These are phyloP conservation scores for Hypocrella siamensis DNA, from an alignment of 2,329 filamentous ascomycete species.

Conservation along the genomic window DNA sequence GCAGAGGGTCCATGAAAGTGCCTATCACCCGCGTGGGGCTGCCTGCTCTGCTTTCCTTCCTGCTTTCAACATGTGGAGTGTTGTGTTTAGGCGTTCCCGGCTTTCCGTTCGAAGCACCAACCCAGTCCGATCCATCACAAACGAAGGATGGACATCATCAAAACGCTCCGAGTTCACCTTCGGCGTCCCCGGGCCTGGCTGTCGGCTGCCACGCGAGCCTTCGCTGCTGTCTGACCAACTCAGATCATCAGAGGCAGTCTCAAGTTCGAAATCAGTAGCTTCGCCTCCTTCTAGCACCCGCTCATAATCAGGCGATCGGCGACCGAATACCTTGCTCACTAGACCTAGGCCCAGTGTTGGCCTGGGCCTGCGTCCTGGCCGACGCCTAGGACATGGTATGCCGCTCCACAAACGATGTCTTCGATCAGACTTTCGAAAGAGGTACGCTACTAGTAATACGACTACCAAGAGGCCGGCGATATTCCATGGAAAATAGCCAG, in stretches of 20 bases:
- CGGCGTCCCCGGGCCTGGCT: conserved; percentile 54
- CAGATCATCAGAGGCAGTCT: conserved; percentile 47
- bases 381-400: conserved; percentile 13
- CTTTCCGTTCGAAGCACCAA: conserved; percentile 74
- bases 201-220: conserved; percentile 36
- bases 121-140: conserved; percentile 50
- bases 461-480: neutral
- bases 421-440: conserved; percentile 68
- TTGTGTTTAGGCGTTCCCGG: conserved; percentile 56
- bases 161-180: conserved; percentile 38
- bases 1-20: conserved; percentile 34
- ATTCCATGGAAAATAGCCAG: conserved; percentile 51
- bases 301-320: conserved; percentile 50
- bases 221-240: conserved; percentile 48
- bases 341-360: conserved; percentile 36
- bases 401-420: conserved; percentile 24
- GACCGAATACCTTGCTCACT: conserved; percentile 51
- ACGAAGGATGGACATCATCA: conserved; percentile 26
- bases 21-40: conserved; percentile 46
- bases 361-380: conserved; percentile 22
- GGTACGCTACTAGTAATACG: conserved; percentile 34
- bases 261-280: conserved; percentile 63
- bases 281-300: conserved; percentile 72
- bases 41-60: conserved; percentile 38
- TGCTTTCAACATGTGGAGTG: conserved; percentile 35